Conservation (phyloP, 257 asterid genomes). For the Solanum medicagineum region DNA sequence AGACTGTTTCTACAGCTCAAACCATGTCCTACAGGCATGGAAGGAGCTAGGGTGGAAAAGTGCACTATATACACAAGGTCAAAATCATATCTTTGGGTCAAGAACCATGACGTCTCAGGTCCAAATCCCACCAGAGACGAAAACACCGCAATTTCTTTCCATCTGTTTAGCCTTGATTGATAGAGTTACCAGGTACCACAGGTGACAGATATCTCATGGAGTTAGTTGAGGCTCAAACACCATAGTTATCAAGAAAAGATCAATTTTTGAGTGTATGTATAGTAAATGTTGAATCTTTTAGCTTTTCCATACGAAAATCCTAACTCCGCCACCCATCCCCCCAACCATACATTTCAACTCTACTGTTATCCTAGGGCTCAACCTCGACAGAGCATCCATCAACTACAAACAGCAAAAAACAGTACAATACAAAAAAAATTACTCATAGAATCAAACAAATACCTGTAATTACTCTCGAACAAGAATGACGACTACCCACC, state of each 20-base stretch:
- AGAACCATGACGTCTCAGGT: not conserved
- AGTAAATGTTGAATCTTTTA: not conserved
- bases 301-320: not conserved
- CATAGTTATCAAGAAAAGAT: not conserved
- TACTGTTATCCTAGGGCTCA: not conserved
- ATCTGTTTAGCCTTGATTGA: not conserved
- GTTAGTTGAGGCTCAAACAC: not conserved
- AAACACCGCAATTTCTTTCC: not conserved
- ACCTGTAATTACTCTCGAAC: conserved; percentile 31
- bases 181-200: not conserved
- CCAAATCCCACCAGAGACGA: not conserved
- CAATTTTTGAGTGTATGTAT: not conserved
- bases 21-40: not conserved
- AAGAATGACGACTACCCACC: conserved; percentile 8
- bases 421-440: not conserved
- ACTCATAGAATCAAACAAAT: not conserved
- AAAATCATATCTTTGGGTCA: not conserved
- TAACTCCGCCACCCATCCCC: not conserved
- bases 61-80: not conserved
- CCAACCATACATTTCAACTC: not conserved
- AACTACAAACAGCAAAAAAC: not conserved
- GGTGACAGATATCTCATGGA: not conserved
- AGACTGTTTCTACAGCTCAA: not conserved
- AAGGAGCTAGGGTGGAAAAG: not conserved
- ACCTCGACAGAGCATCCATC: not conserved